These are phyloP conservation scores for Mycena alexandri DNA, from an alignment of 768 basidiomycete species.

Conservation along the genomic window DNA sequence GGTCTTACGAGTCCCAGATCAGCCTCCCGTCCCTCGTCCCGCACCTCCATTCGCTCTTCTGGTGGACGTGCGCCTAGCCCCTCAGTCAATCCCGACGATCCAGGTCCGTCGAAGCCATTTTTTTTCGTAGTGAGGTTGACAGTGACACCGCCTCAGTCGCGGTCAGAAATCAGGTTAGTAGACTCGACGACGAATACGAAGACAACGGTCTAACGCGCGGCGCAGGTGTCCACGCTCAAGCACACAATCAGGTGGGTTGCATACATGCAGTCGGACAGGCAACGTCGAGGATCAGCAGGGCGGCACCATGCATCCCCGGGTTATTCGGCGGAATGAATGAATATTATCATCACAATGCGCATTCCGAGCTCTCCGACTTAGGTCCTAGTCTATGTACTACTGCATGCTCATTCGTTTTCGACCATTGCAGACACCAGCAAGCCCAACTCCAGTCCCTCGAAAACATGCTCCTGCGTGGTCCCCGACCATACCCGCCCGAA, in stretches of 20 bases:
- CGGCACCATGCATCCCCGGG: too few species aligned
- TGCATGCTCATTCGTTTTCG: too few species aligned
- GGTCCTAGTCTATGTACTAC: too few species aligned
- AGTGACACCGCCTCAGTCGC: slow-evolving; percentile 63
- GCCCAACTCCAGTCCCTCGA: slow-evolving; percentile 81
- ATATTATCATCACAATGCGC: too few species aligned
- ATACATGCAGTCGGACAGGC: too few species aligned
- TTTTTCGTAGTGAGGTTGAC: slow-evolving; percentile 20
- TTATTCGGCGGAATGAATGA: too few species aligned
- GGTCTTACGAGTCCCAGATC: slow-evolving; percentile 20
- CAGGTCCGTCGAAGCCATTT: slow-evolving; percentile 61
- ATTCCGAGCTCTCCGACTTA: too few species aligned
- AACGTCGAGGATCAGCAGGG: too few species aligned
- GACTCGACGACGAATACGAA: neutral
- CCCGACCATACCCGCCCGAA: slow-evolving; percentile 68
- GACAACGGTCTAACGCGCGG: neutral
- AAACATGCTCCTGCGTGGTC: slow-evolving; percentile 73
- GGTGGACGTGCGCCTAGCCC: slow-evolving; percentile 66
- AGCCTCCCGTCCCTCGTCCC: slow-evolving; percentile 58
- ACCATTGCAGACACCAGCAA: slow-evolving; percentile 71
- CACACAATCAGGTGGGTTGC: slow-evolving; percentile 68
- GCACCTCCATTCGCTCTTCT: slow-evolving; percentile 58
- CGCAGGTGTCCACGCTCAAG: slow-evolving; percentile 78
- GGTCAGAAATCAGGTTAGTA: slow-evolving; percentile 69
- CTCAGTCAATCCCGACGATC: slow-evolving; percentile 68